These are phyloP conservation scores for Chaetomium cochliodes DNA, from an alignment of 495 filamentous ascomycete genomes.

Conservation along the genomic window DNA sequence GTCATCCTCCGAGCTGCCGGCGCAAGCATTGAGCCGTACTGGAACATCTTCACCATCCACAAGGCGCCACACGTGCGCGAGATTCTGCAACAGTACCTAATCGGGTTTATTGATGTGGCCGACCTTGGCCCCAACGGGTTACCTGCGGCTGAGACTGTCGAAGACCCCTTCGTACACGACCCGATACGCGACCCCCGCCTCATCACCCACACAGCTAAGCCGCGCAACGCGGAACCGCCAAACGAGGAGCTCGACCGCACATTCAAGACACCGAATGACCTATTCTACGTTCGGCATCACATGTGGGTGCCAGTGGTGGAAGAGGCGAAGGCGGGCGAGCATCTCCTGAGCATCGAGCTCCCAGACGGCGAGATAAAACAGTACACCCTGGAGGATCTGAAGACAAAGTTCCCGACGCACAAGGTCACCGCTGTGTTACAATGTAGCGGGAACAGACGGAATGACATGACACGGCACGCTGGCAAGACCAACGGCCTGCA, in stretches of 20 bases:
- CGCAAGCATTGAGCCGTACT: constrained; percentile 58
- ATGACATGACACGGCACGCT: constrained; percentile 57
- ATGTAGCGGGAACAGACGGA: constrained; percentile 62
- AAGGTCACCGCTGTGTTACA: constrained; percentile 59
- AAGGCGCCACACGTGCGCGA: constrained; percentile 57
- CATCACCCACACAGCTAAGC: constrained; percentile 47
- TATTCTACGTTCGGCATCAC: constrained; percentile 64
- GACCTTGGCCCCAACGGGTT: constrained; percentile 52
- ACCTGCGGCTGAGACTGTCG: constrained; percentile 45
- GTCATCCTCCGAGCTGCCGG: constrained; percentile 60
- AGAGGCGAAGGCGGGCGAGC: constrained; percentile 38
- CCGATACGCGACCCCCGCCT: constrained; percentile 51
- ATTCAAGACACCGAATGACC: constrained; percentile 53
- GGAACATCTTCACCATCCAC: constrained; percentile 63
- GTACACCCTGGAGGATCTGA: constrained; percentile 56
- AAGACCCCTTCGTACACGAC: constrained; percentile 57
- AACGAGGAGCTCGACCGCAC: constrained; percentile 41
- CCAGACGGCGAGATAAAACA: constrained; percentile 50
- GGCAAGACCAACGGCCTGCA: constrained; percentile 58
- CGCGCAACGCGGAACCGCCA: constrained; percentile 59
- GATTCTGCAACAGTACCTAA: constrained; percentile 54
- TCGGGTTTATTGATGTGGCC: constrained; percentile 51
- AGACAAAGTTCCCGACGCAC: constrained; percentile 50
- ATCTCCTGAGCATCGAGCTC: constrained; percentile 55
- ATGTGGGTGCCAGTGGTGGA: constrained; percentile 58